A percentile compares a stretch with the other conserved stretches of the same genome.
These are phyloP conservation scores for Elsinoe ampelina DNA, from an alignment of 2,329 filamentous ascomycete species.

Conservation along the genomic window DNA sequence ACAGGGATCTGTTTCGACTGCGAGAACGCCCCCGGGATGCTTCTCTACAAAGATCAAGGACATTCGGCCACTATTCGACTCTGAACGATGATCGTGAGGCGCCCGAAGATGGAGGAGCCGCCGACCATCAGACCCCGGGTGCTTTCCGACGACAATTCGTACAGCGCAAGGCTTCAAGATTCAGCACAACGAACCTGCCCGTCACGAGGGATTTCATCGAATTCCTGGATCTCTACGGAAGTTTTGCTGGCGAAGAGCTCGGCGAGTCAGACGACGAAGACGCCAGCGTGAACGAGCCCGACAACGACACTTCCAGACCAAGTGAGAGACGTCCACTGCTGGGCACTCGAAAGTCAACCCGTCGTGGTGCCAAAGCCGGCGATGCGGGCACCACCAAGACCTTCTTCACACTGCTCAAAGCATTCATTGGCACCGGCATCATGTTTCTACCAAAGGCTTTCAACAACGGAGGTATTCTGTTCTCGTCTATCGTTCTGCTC, in stretches of 20 bases:
- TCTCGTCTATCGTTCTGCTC: slow-evolving; percentile 61
- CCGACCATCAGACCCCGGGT: slow-evolving; percentile 41
- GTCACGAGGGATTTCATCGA: slow-evolving; percentile 64
- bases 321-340: slow-evolving; percentile 54
- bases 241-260: slow-evolving; percentile 65
- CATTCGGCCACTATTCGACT: slow-evolving; percentile 48
- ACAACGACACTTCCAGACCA: slow-evolving; percentile 30
- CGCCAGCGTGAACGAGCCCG: slow-evolving; percentile 26
- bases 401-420: slow-evolving; percentile 70
- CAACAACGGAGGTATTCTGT: slow-evolving; percentile 66
- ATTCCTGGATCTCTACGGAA: slow-evolving; percentile 66
- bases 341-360: slow-evolving; percentile 45
- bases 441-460: slow-evolving; percentile 77
- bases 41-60: slow-evolving; percentile 49
- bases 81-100: slow-evolving; percentile 23
- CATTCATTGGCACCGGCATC: slow-evolving; percentile 71
- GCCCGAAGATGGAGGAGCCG: slow-evolving; percentile 30
- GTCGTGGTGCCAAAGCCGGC: slow-evolving; percentile 39
- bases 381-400: slow-evolving; percentile 62
- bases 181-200: slow-evolving; percentile 38
- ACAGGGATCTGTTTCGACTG: slow-evolving; percentile 68
- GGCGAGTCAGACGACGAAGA: slow-evolving; percentile 52
- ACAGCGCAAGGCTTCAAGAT: slow-evolving; percentile 30
- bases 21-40: slow-evolving; percentile 40
- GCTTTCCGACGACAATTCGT: slow-evolving; percentile 48